Percentiles rank a stretch among this genome's conserved stretches.
Evolutionary conservation across 2,329 filamentous ascomycete genomes (phyloP).

Genomic region (Cercospora brassicicola): DNA sequence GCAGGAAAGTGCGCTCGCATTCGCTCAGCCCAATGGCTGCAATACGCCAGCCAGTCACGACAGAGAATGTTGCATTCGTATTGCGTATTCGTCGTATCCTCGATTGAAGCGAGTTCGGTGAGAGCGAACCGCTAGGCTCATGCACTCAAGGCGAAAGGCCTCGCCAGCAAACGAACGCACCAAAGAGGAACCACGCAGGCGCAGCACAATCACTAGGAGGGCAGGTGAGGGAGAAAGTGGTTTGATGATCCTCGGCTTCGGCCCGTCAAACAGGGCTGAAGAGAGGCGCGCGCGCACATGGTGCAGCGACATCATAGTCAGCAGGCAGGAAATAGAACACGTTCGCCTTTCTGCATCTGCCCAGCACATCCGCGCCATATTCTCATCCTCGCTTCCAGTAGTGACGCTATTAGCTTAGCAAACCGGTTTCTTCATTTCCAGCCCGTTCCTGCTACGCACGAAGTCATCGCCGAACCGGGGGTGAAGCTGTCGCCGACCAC

Average conservation of each 20-base stretch:
- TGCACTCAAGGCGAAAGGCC: not conserved
- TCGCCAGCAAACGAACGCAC: not conserved
- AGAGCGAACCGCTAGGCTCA: not conserved
- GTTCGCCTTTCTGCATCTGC: not conserved
- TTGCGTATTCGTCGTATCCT: not conserved
- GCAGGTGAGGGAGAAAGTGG: not conserved
- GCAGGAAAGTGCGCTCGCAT: not conserved
- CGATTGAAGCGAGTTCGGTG: not conserved
- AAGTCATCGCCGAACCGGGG: not conserved
- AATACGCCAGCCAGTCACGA: not conserved
- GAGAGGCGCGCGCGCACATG: not conserved
- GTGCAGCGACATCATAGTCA: not conserved
- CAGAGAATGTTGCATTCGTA: not conserved
- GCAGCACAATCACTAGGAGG: not conserved
- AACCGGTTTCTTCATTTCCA: not conserved
- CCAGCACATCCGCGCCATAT: not conserved
- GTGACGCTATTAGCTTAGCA: not conserved
- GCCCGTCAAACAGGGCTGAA: not conserved
- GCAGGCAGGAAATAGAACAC: not conserved
- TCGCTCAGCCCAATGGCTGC: not conserved
- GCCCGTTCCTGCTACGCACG: not conserved
- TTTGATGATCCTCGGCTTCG: not conserved
- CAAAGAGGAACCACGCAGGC: not conserved
- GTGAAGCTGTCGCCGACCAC: not conserved
- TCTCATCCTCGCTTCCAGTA: not conserved